Conservation (phyloP, 1,284 basidiomycete species). For the Tylopilus sp. region DNA sequence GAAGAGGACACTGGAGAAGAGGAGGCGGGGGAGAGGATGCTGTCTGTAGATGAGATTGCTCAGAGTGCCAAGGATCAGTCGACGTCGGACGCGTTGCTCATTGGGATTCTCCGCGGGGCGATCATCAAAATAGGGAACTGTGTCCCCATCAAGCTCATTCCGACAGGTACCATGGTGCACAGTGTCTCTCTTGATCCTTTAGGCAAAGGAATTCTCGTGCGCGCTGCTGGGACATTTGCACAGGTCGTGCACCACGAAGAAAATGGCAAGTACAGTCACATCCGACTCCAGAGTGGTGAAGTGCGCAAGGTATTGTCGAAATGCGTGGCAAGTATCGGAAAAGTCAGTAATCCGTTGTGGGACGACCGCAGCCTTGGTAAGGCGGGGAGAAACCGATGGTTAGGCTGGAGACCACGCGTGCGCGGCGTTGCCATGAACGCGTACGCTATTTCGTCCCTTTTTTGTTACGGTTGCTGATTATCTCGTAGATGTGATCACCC, state of each 20-base stretch:
- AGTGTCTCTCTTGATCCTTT: slow-evolving; percentile 75
- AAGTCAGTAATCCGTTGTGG: slow-evolving; percentile 91
- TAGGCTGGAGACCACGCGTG: slow-evolving; percentile 84
- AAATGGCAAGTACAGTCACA: slow-evolving; percentile 70
- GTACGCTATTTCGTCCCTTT: slow-evolving; percentile 42
- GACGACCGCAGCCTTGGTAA: slow-evolving; percentile 85
- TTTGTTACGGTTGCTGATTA: slow-evolving; percentile 4
- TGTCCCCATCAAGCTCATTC: slow-evolving; percentile 87
- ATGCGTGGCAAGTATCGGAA: slow-evolving; percentile 88
- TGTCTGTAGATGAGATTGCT: slow-evolving; percentile 23
- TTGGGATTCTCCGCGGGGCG: slow-evolving; percentile 83
- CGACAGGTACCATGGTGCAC: slow-evolving; percentile 89
- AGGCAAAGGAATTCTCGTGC: slow-evolving; percentile 81
- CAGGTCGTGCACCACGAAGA: slow-evolving; percentile 78
- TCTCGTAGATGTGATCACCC: slow-evolving; percentile 80
- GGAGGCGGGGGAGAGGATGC: slow-evolving; percentile 22
- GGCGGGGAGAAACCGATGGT: slow-evolving; percentile 87
- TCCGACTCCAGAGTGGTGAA: slow-evolving; percentile 90
- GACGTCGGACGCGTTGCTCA: slow-evolving; percentile 62
- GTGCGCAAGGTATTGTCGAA: slow-evolving; percentile 81
- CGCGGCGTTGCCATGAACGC: slow-evolving; percentile 99
- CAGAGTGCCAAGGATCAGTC: slow-evolving; percentile 27
- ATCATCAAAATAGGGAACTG: slow-evolving; percentile 93
- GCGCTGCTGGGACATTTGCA: slow-evolving; percentile 86
- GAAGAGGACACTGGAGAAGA: slow-evolving; percentile 31